Evolutionary conservation across 495 filamentous ascomycete genomes (phyloP).

Genomic region (Aspergillus campestris): DNA sequence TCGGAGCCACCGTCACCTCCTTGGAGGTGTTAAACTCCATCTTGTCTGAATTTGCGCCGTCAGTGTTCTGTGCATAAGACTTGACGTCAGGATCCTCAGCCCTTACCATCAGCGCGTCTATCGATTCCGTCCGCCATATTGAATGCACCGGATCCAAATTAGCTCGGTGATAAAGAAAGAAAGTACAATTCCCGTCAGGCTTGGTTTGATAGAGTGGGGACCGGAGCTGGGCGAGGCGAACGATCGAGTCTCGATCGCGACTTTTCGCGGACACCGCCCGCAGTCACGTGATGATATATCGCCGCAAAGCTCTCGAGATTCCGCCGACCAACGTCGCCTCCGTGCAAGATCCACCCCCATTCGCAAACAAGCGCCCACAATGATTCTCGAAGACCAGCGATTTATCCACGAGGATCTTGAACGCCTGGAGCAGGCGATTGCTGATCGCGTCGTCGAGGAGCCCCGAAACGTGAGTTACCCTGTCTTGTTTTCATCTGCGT

Average conservation of each 20-base stretch:
- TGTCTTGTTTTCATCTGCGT: not conserved
- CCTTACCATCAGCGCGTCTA: constrained; percentile 69
- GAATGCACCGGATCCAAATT: constrained; percentile 6
- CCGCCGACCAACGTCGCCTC: constrained; percentile 1
- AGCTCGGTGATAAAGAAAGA: constrained; percentile 2
- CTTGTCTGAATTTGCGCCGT: constrained; percentile 51
- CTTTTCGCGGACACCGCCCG: constrained; percentile 22
- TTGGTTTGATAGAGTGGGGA: not conserved
- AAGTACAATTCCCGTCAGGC: not conserved
- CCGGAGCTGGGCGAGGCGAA: not conserved
- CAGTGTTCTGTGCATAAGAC: constrained; percentile 13
- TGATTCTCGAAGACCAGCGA: constrained; percentile 87
- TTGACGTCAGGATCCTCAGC: not conserved
- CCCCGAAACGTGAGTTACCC: constrained; percentile 66
- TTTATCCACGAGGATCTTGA: constrained; percentile 93
- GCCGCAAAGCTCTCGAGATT: constrained; percentile 25
- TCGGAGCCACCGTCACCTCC: constrained; percentile 82
- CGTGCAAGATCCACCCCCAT: constrained; percentile 1
- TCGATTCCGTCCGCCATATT: constrained; percentile 93
- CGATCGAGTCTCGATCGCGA: constrained; percentile 9
- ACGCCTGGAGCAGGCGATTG: constrained; percentile 85
- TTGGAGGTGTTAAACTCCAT: constrained; percentile 98
- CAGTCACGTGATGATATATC: constrained; percentile 20
- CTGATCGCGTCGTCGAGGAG: constrained; percentile 79
- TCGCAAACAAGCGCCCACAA: constrained; percentile 22